phyloP scores from a whole-genome alignment of 2,329 filamentous ascomycete genomes.

The Thelonectria discophora region DNA sequence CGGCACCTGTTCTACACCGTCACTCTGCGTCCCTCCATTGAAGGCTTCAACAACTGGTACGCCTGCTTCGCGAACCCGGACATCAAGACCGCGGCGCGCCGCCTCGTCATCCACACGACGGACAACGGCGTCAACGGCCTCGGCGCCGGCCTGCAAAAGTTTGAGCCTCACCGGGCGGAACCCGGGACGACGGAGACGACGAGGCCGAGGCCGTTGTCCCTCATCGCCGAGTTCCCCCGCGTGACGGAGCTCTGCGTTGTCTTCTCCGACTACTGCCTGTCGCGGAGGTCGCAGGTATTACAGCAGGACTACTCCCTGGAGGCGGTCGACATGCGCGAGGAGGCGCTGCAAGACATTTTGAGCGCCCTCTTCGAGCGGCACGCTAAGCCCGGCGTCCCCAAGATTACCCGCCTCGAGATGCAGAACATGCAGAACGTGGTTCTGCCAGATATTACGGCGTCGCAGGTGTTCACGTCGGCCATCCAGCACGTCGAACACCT shows the following conservation, averaged over 20 bases:
- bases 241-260: neutral
- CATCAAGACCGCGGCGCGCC: neutral
- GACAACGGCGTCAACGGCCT: neutral
- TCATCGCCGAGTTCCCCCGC: neutral
- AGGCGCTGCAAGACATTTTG: neutral
- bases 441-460: conserved; percentile 2
- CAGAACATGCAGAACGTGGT: conserved; percentile 34
- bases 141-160: neutral
- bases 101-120: conserved; percentile 16
- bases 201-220: neutral
- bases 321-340: neutral
- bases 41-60: neutral
- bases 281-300: neutral
- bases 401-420: conserved; percentile 26
- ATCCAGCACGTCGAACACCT: conserved; percentile 27
- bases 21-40: neutral
- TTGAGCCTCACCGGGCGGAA: too few relatives aligned
- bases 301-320: neutral
- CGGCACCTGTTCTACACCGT: neutral
- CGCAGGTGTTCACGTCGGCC: conserved; percentile 11
- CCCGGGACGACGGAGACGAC: too few relatives aligned
- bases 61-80: neutral
- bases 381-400: neutral
- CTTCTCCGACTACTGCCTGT: neutral
- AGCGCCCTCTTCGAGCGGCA: neutral